These are phyloP conservation scores for Macrophomina phaseolina DNA, from an alignment of 2,329 filamentous ascomycete genomes.

Conservation along the genomic window DNA sequence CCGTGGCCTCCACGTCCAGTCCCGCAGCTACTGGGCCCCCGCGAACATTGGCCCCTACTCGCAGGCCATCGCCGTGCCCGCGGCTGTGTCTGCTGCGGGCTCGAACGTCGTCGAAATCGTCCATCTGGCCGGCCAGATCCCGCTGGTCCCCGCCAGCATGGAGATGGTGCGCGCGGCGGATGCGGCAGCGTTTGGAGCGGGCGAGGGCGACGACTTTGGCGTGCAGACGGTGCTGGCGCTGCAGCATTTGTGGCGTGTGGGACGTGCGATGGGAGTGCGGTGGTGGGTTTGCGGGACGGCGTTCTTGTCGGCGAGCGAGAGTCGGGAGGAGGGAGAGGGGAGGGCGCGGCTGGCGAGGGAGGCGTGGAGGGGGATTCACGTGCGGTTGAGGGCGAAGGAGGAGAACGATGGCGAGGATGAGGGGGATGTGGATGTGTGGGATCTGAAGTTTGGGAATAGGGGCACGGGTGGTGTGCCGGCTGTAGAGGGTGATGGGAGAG, in stretches of 20 bases:
- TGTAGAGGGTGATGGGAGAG: slow-evolving; percentile 33
- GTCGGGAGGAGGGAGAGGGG: slow-evolving; percentile 31
- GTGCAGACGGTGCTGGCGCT: slow-evolving; percentile 74
- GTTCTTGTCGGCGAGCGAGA: slow-evolving; percentile 64
- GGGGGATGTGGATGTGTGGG: slow-evolving; percentile 67
- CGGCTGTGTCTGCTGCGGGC: slow-evolving; percentile 32
- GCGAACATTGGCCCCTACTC: slow-evolving; percentile 98
- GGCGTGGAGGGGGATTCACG: slow-evolving; percentile 51
- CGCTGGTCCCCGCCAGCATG: slow-evolving; percentile 84
- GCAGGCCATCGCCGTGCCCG: slow-evolving; percentile 72
- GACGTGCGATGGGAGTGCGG: slow-evolving; percentile 70
- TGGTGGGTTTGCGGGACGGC: slow-evolving; percentile 79
- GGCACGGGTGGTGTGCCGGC: not conserved
- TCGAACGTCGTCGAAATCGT: slow-evolving; percentile 48
- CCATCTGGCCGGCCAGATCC: slow-evolving; percentile 88
- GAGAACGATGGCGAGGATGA: slow-evolving; percentile 55
- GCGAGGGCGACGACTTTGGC: slow-evolving; percentile 45
- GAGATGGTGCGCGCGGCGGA: slow-evolving; percentile 47
- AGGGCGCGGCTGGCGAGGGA: slow-evolving; percentile 46
- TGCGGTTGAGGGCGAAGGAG: slow-evolving; percentile 38
- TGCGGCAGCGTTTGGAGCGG: slow-evolving; percentile 22
- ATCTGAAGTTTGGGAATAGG: slow-evolving; percentile 60
- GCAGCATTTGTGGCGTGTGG: slow-evolving; percentile 90
- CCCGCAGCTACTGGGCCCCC: slow-evolving; percentile 93
- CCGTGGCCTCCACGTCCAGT: slow-evolving; percentile 82